Base-by-base conservation (phyloP, 2,329 filamentous ascomycete species). In the Pseudocercospora cruenta region DNA sequence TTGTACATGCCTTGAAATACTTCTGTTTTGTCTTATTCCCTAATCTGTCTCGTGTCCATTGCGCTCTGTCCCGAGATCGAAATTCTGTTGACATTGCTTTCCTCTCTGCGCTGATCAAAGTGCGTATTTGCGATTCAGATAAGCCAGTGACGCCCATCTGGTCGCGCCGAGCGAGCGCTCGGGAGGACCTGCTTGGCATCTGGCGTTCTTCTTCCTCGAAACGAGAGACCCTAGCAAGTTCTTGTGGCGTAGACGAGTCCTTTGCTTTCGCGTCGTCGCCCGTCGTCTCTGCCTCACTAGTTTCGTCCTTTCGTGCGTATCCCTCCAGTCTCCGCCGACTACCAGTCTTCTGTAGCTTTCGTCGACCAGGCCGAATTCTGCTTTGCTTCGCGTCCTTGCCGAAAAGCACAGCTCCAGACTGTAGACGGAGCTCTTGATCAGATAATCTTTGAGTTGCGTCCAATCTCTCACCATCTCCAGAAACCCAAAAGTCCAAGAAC, bases 1-100 rank as follows among this genome's bases (percentile, higher is more conserved):
- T 65, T 26, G 60, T 60, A 68, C 66, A 64, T 47, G 65, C 67
- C 54, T 63, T 67, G 67, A 71, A 71, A 58, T 71, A 68, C 58
- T 69, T 69, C 60, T 69, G 67, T 63, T 71, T 71, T 53, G 65
- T 67, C 24, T 63, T 64, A 33, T 71, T 71, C 1, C 64, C 65
- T 54, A 68, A 60, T 24, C 63, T 69, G 57, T 71, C 69, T 22
- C 67, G 49, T n/a, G 58, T 61, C 69, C 69, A 67, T 36, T 63
- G 67, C n/a, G 67, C 67, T 54, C 58, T 65, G 43, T 64, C 68
- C 10, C 53, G 62, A 4, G 62, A 58, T 22, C 69, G 65, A 22
- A 63, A 64, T 16, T 64, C 67, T 16, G 63, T 45, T 3, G 65
- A 58, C 16, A 63, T 58, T 36, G 65, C 62, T 43, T 67, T 69